phyloP scores from a whole-genome alignment of 345 rosid genomes.

The Hibiscus trionum region DNA sequence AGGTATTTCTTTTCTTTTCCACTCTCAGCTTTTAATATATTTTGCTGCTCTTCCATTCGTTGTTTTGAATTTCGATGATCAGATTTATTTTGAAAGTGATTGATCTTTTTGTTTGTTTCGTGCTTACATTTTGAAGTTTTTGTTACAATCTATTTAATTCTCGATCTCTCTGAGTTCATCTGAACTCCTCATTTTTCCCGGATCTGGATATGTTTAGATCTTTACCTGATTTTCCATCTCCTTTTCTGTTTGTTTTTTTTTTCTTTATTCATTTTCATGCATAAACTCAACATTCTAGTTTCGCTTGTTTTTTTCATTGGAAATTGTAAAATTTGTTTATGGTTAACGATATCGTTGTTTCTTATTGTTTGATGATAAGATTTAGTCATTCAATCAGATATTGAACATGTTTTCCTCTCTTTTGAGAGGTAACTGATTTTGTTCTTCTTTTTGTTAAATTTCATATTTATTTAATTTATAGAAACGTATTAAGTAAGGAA shows the following conservation, averaged over 20 bases:
- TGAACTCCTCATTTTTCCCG: not conserved
- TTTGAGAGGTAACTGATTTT: not conserved
- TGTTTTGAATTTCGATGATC: not conserved
- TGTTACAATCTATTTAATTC: not conserved
- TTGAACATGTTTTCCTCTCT: not conserved
- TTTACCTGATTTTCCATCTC: not conserved
- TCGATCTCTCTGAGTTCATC: not conserved
- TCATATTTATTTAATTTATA: not conserved
- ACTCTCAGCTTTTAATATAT: not conserved
- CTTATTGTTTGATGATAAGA: not conserved
- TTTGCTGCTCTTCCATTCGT: not conserved
- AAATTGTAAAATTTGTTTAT: not conserved
- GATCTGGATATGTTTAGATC: slow-evolving; percentile 4
- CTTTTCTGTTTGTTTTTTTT: not conserved
- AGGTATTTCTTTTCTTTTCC: not conserved
- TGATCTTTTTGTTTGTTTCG: not conserved
- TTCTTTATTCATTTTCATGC: not conserved
- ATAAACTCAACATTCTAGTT: not conserved
- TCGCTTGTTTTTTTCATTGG: not conserved
- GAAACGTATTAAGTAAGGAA: not conserved
- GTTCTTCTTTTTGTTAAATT: not conserved
- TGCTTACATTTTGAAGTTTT: not conserved
- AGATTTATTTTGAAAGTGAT: not conserved
- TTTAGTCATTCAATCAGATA: not conserved
- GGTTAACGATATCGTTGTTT: not conserved